A percentile compares a stretch with the other conserved stretches of the same genome.
These are phyloP conservation scores for Globisporangium rhizosaccharum DNA, from an alignment of 352 stramenopile species.

Conservation along the genomic window DNA sequence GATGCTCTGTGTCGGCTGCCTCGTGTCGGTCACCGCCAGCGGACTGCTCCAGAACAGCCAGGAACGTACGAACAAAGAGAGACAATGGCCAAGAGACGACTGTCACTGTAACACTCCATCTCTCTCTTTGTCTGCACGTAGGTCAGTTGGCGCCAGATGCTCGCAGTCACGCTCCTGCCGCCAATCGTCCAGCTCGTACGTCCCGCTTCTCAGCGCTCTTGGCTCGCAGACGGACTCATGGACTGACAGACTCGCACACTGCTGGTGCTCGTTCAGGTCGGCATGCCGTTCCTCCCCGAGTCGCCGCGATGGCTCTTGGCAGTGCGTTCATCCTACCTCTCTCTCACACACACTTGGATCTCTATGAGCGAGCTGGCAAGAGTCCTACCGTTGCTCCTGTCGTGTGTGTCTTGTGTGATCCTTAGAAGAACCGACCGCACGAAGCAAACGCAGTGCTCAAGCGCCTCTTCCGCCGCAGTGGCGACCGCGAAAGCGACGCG, in stretches of 20 bases:
- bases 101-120: background rate
- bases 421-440: constrained; percentile 39
- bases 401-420: background rate
- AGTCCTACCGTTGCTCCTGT: background rate
- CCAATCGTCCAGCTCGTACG: constrained; percentile 56
- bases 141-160: constrained; percentile 61
- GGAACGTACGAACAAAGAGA: constrained; percentile 4
- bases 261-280: constrained; percentile 25
- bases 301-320: constrained; percentile 63
- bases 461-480: constrained; percentile 16
- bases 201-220: background rate
- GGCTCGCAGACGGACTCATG: background rate
- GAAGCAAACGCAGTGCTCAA: constrained; percentile 34
- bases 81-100: background rate
- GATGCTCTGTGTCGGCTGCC: constrained; percentile 67
- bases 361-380: background rate
- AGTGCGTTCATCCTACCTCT: constrained; percentile 16
- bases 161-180: constrained; percentile 54
- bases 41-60: constrained; percentile 28
- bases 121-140: constrained; percentile 2
- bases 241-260: background rate
- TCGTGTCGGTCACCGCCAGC: constrained; percentile 57
- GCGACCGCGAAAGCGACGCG: background rate
- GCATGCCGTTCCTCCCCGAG: constrained; percentile 65
- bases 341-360: background rate